A percentile compares a stretch with the other conserved stretches of the same genome.
Conservation (phyloP, 2,329 filamentous ascomycete species). For the Venturia pyrina region DNA sequence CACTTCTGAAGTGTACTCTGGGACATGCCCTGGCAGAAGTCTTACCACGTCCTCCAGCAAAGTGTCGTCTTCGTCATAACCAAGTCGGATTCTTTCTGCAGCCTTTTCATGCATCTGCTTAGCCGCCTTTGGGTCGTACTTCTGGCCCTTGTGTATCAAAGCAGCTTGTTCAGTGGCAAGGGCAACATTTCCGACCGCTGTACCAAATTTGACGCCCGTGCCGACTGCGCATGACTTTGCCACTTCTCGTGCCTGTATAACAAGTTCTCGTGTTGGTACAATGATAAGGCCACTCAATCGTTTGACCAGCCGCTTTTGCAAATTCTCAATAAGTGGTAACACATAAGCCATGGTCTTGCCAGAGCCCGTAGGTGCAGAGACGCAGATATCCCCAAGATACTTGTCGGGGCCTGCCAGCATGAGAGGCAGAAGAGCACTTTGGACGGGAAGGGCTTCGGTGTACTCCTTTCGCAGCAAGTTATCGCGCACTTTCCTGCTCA, state of each 20-base stretch:
- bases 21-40: slow-evolving; percentile 52
- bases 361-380: slow-evolving; percentile 89
- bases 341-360: slow-evolving; percentile 92
- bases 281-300: slow-evolving; percentile 72
- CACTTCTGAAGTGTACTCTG: slow-evolving; percentile 58
- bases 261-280: slow-evolving; percentile 82
- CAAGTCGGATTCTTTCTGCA: slow-evolving; percentile 20
- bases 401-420: slow-evolving; percentile 56
- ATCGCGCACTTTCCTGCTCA: slow-evolving; percentile 47
- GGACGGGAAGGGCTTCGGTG: slow-evolving; percentile 64
- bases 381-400: slow-evolving; percentile 67
- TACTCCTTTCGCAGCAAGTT: slow-evolving; percentile 58
- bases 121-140: slow-evolving; percentile 57
- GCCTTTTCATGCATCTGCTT: slow-evolving; percentile 34
- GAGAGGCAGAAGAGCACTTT: slow-evolving; percentile 70
- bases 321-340: slow-evolving; percentile 69
- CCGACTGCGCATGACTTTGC: slow-evolving; percentile 64
- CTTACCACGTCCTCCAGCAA: slow-evolving; percentile 28
- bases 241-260: slow-evolving; percentile 72
- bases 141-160: slow-evolving; percentile 46
- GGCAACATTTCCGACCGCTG: slow-evolving; percentile 70
- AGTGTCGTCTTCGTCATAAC: slow-evolving; percentile 27
- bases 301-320: slow-evolving; percentile 55
- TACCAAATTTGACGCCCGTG: slow-evolving; percentile 67
- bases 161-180: slow-evolving; percentile 55